Evolutionary conservation across 208 protist species (phyloP).

Genomic region (Porcisia deanei): DNA sequence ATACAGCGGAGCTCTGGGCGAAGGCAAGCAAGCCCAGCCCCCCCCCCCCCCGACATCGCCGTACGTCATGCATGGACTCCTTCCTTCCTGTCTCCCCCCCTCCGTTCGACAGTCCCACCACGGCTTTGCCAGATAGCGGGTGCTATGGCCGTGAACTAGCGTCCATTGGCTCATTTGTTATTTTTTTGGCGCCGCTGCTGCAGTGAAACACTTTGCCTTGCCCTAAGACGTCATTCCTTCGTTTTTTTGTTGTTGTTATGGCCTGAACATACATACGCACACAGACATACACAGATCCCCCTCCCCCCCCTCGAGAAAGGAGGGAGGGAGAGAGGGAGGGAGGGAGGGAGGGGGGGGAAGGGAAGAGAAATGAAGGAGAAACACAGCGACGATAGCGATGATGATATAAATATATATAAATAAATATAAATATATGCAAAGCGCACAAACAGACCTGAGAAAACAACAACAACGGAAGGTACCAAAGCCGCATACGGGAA

Average conservation of each 20-base stretch:
- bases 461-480: no score
- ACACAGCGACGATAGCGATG: neutral
- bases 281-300: neutral
- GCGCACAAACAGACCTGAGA: no score
- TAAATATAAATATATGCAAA: no score
- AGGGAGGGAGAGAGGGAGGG: neutral
- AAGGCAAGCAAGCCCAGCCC: neutral
- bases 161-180: neutral
- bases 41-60: neutral
- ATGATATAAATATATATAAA: neutral
- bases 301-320: neutral
- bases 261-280: constrained; percentile 8
- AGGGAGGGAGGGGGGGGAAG: neutral
- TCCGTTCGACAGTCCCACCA: neutral
- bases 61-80: neutral
- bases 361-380: neutral
- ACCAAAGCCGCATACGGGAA: no score
- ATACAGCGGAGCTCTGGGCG: neutral
- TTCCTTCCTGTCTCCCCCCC: neutral
- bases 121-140: neutral
- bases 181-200: neutral
- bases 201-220: neutral
- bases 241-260: neutral
- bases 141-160: neutral
- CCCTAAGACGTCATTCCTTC: neutral